Evolutionary conservation across 1,284 basidiomycete genomes (phyloP), one percentile per base, ranked within the genome.

Genomic region (Boletus semigastroideus): DNA sequence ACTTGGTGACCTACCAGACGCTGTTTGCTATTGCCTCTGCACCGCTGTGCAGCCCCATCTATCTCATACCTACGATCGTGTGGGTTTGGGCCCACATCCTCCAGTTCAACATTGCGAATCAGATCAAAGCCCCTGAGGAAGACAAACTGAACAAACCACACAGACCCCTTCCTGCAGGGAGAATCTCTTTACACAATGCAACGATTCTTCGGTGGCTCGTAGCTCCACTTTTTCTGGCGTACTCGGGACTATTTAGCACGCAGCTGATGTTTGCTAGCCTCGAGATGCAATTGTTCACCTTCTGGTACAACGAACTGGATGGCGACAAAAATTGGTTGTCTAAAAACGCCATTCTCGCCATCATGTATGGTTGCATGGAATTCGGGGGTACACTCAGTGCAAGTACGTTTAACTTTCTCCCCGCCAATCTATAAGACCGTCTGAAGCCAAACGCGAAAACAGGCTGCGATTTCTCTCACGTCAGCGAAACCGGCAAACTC

Each of bases 11-110:
- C 9, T 54, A 22, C 19, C 17, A 78, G 77, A 67, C 69, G 5
- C 44, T 71, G 2, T 71, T 78, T 48, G 64, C 72, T 0, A 33
- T 64, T 8, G 70, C 69, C 2, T 63, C 70, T 1, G 65, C 74
- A n/a, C 72, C 70, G 12, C 38, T 66, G 8, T 51, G 50, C 36
- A 51, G 52, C 16, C 31, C 61, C 14, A 43, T 38, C 5, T 59
- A 57, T 10, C 51, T 73, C 14, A 34, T 60, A 2, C 66, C 71
- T 22, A 55, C 63, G 1, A 43, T 68, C 1, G 60, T 71, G 20
- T 79, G 77, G 77, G 62, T 74, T 5, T 79, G 72, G 73, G 37
- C 73, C 1, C 73, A 79, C 38, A 54, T 73, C 1, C 61, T 79
- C 10, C 74, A 76, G 34, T 73, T 73, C 54, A 60, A 72, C 42